Percentiles rank a stretch among this genome's conserved stretches.
phyloP scores from a whole-genome alignment of 1,284 basidiomycete species.

The Cutaneotrichosporon dermatis region DNA sequence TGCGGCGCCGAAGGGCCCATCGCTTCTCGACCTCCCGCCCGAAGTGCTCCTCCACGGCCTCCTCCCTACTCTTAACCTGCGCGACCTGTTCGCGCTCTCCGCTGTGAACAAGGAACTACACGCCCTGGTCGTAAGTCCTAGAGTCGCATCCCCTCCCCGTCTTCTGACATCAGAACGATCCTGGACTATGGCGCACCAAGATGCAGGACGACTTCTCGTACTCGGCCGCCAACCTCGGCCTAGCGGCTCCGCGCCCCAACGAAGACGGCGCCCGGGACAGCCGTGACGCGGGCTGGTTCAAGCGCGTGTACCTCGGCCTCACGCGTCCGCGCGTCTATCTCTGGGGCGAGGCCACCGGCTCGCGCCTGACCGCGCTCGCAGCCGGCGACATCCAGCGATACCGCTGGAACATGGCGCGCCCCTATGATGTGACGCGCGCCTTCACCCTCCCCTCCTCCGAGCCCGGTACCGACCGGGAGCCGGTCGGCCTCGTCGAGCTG shows the following conservation, averaged over 20 bases:
- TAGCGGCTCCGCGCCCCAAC: conserved; percentile 8
- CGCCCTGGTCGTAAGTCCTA: conserved; percentile 26
- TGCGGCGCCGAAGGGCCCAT: neutral
- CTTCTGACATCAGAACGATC: conserved; percentile 54
- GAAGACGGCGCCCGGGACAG: neutral
- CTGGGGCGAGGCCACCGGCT: conserved; percentile 63
- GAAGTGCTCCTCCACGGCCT: conserved; percentile 72
- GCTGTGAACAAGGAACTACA: conserved; percentile 26
- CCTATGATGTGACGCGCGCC: neutral
- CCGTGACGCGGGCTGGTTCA: conserved; percentile 57
- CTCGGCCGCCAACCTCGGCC: conserved; percentile 48
- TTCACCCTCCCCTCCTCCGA: conserved; percentile 1
- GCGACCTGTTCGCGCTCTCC: conserved; percentile 59
- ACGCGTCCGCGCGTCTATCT: conserved; percentile 61
- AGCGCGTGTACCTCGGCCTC: conserved; percentile 70
- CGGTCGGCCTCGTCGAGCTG: conserved; percentile 60
- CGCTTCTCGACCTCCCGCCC: conserved; percentile 30
- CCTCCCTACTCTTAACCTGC: conserved; percentile 58
- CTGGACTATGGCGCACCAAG: conserved; percentile 71
- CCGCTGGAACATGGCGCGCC: neutral
- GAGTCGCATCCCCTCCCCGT: too few species aligned
- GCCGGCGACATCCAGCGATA: neutral
- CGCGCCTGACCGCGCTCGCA: conserved; percentile 18
- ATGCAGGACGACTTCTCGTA: conserved; percentile 74
- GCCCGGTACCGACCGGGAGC: neutral